Evolutionary conservation across 2,329 filamentous ascomycete species (phyloP).

Genomic region (Fusarium algeriense): DNA sequence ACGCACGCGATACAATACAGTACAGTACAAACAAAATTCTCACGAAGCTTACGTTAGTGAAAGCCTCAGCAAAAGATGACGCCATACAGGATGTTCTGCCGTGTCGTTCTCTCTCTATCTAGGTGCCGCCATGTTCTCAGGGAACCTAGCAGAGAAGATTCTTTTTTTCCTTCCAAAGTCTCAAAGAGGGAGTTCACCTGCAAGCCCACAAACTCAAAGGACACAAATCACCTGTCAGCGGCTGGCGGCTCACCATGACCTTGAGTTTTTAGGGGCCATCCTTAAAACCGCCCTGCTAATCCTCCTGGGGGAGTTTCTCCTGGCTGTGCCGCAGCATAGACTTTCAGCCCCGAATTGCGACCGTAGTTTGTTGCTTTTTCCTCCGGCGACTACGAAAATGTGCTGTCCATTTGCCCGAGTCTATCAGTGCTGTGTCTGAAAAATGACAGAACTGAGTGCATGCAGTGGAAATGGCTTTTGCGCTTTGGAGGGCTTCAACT

Average conservation of each 20-base stretch:
- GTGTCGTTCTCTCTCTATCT: not conserved
- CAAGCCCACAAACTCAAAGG: conserved; percentile 32
- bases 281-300: conserved; percentile 17
- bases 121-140: conserved; percentile 5
- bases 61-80: conserved; percentile 21
- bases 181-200: conserved; percentile 31
- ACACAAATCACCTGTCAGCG: conserved; percentile 26
- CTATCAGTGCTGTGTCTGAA: not conserved
- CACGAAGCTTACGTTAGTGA: not conserved
- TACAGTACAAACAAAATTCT: not conserved
- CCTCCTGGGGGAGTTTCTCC: conserved; percentile 4
- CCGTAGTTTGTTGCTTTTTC: conserved; percentile 21
- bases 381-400: conserved; percentile 7
- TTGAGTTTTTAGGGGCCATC: not conserved
- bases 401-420: not conserved
- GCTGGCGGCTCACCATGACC: conserved; percentile 17
- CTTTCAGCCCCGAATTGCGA: conserved; percentile 18
- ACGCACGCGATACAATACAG: not conserved
- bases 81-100: conserved; percentile 20
- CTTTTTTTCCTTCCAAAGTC: conserved; percentile 27
- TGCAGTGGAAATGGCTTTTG: conserved; percentile 1
- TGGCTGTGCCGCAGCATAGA: conserved; percentile 24
- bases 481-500: not conserved
- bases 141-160: conserved; percentile 34
- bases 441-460: not conserved